These are phyloP conservation scores for Arabis hirsuta DNA, from an alignment of 345 rosid species.

Conservation along the genomic window DNA sequence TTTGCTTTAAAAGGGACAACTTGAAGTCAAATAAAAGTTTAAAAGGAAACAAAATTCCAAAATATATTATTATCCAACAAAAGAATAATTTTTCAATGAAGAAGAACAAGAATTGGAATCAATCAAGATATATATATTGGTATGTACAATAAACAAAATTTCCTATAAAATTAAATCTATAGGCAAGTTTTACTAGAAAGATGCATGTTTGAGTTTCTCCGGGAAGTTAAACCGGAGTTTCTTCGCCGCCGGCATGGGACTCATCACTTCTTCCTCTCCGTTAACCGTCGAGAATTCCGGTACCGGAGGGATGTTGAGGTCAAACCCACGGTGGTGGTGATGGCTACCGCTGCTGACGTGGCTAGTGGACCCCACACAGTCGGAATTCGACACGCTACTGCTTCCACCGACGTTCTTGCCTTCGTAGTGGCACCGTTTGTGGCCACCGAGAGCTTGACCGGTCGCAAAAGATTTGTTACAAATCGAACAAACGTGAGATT, in stretches of 20 bases:
- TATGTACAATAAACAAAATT: constrained; percentile 23
- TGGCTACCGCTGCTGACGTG: constrained; percentile 56
- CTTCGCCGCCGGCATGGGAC: constrained; percentile 56
- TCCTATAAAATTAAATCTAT: not conserved
- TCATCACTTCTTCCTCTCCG: constrained; percentile 61
- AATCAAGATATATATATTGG: not conserved
- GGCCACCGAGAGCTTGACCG: constrained; percentile 83
- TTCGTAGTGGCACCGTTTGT: constrained; percentile 75
- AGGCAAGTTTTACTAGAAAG: not conserved
- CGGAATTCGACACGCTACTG: constrained; percentile 51
- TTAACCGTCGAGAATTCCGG: constrained; percentile 54
- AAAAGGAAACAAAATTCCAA: not conserved
- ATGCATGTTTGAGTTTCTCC: not conserved
- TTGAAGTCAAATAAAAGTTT: not conserved
- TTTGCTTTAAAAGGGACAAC: no score
- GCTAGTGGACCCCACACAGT: constrained; percentile 59
- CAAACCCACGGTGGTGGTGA: constrained; percentile 52
- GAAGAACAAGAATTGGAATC: not conserved
- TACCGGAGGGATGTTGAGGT: constrained; percentile 69
- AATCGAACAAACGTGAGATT: constrained; percentile 58
- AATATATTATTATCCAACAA: constrained; percentile 4
- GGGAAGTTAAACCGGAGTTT: constrained; percentile 44
- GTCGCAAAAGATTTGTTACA: constrained; percentile 66
- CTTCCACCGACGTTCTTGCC: constrained; percentile 35
- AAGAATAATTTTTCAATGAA: constrained; percentile 12